Base-by-base conservation (phyloP, 1,139 yeast species). In the Dujonia santamariae region DNA sequence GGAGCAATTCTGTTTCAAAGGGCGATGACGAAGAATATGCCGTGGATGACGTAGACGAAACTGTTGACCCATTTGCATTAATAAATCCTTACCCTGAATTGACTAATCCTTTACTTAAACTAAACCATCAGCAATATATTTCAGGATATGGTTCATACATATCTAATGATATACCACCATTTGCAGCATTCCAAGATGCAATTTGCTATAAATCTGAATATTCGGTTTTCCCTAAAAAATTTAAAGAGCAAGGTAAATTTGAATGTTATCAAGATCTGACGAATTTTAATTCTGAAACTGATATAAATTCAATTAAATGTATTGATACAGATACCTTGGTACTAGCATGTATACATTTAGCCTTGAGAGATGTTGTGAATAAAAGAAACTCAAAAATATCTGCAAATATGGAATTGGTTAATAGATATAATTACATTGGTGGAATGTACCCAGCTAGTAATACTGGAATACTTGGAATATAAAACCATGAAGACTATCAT, bases 121-220 rank as follows among this genome's bases (percentile, higher is more conserved):
- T 25, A 7, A 36, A 37, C 19, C 30, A 29, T 8, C 16, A 21
- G 48, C 47, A 23, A 32, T 31, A 22, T 37, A 21, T 29, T 36
- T 28, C 13, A 21, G 17, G 40, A 40, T 2, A 37, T 9, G 39
- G 40, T 31, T 39, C 44, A 9, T 61, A 54, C 39, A 50, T 63
- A 11, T 63, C 71, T 13, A 50, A 53, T 38, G 48, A 59, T 19
- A 40, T 58, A 32, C 75, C 75, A 0, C 74, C 74, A 1, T 68
- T 69, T 49, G 73, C 72, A 2, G 43, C 47, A 3, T 62, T 58
- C 33, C 54, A 50, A 32, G 71, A 67, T 38, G 43, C 61, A 0
- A 35, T 49, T n/a, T 59, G 45, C 33, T 36, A 56, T 35, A 37
- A 39, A 12, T 43, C 45, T 5, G 37, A 40, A 4, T 31, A 40